Evolutionary conservation across 495 filamentous ascomycete genomes (phyloP), one percentile per base, ranked within the genome.

Genomic region (Lasiosphaeriaceae sp.): DNA sequence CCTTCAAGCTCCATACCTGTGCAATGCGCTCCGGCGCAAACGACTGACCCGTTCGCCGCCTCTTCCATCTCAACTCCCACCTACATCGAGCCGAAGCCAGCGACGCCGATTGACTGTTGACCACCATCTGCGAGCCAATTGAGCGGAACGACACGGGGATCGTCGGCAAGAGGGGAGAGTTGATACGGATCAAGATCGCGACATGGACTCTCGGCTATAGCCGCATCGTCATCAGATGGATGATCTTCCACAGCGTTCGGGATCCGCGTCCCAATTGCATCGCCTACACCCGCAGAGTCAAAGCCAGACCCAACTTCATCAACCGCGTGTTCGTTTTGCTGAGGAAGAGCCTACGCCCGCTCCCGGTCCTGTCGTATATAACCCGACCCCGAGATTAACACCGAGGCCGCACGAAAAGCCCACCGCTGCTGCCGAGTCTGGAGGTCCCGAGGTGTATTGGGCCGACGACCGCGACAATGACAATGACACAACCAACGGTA

Each of bases 371-470:
- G 39, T 17, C 3, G n/a, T n/a, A 6, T 43, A 16, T 34, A 17
- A n/a, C 23, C 54, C 22, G 50, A 26, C 26, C n/a, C 31, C 46
- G 24, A 37, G 8, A 12, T 44, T 50, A 6, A 35, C 34, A 3
- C 17, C 44, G n/a, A 43, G 16, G 11, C 21, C 54, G 16, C 21
- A 21, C 14, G 48, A 31, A 21, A 52, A 45, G 24, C 22, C 21
- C 23, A 16, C 6, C 26, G 43, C 37, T 34, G 43, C 49, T 19
- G 54, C 49, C 23, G n/a, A 43, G 7, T 5, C 54, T 16, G 48
- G n/a, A n/a, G n/a, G 43, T 44, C 55, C 66, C 39, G 62, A 59
- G 7, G 65, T 70, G 0, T 72, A 63, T 55, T 72, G 67, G 67
- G 63, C 59, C 50, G 69, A 72, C 54, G 64, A 63, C 56, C 50